Evolutionary conservation across 2,329 filamentous ascomycete genomes (phyloP).

Genomic region (Trichothecium sympodiale): DNA sequence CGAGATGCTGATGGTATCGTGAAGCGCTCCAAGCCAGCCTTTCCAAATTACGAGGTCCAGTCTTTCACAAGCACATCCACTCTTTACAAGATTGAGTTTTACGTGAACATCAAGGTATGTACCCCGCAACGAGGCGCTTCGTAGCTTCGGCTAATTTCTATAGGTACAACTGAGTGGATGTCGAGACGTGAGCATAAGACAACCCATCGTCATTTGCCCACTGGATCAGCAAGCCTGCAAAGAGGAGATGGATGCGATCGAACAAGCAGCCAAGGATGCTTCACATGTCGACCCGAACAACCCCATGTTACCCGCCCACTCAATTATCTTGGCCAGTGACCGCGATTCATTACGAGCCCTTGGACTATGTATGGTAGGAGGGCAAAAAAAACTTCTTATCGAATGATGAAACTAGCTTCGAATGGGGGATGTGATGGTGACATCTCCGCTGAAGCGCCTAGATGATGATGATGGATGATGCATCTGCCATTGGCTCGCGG

Average conservation of each 20-base stretch:
- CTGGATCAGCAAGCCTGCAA: constrained; percentile 93
- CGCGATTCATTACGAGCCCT: constrained; percentile 50
- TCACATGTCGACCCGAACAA: constrained; percentile 78
- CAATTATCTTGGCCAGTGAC: constrained; percentile 72
- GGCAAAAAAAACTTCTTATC: constrained; percentile 55
- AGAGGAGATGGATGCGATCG: constrained; percentile 97
- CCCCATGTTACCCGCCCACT: constrained; percentile 79
- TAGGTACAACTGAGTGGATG: constrained; percentile 83
- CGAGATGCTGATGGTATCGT: constrained; percentile 81
- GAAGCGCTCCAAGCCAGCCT: constrained; percentile 72
- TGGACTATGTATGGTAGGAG: constrained; percentile 51
- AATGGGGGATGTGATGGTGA: too few species aligned
- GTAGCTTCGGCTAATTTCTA: constrained; percentile 7
- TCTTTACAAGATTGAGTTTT: constrained; percentile 98
- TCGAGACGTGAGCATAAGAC: constrained; percentile 76
- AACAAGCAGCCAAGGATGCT: constrained; percentile 89
- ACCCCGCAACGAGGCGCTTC: constrained; percentile 7
- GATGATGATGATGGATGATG: too few species aligned
- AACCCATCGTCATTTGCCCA: constrained; percentile 92
- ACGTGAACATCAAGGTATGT: constrained; percentile 83
- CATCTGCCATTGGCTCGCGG: too few species aligned
- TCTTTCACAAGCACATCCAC: constrained; percentile 92
- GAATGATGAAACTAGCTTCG: constrained; percentile 28
- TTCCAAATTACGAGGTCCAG: constrained; percentile 77
- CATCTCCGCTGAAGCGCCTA: too few species aligned